Conservation (phyloP, 306 rosid genomes). For the Luffa acutangula region DNA sequence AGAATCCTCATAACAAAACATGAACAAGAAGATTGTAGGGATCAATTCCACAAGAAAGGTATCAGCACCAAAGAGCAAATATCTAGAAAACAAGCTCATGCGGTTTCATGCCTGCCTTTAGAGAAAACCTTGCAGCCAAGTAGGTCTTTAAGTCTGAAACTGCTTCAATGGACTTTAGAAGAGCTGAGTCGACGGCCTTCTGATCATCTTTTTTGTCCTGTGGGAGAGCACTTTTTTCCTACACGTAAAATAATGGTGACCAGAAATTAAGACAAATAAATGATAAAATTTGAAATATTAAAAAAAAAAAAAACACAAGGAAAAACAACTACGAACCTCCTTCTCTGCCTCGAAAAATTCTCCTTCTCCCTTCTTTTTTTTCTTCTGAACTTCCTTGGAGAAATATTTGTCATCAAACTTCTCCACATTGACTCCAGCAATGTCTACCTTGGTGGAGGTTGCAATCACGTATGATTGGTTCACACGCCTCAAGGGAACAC, state of each 20-base stretch:
- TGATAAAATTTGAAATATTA: neutral
- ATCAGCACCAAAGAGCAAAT: neutral
- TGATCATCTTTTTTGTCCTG: conserved; percentile 76
- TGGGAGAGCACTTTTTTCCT: conserved; percentile 65
- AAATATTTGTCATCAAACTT: conserved; percentile 57
- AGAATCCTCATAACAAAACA: neutral
- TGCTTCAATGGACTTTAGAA: conserved; percentile 49
- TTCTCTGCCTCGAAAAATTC: conserved; percentile 62
- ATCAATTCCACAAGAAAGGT: neutral
- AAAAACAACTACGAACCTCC: conserved; percentile 28
- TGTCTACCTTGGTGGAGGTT: conserved; percentile 61
- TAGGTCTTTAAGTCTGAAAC: conserved; percentile 69
- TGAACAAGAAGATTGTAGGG: neutral
- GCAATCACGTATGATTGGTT: conserved; percentile 54
- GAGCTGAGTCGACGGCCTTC: conserved; percentile 42
- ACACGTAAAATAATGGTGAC: neutral
- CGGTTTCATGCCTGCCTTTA: conserved; percentile 65
- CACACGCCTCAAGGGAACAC: conserved; percentile 75
- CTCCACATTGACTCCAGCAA: conserved; percentile 33
- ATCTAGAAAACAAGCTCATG: conserved; percentile 60
- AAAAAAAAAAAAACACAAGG: neutral
- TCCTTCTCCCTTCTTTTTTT: conserved; percentile 53
- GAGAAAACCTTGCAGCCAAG: conserved; percentile 67
- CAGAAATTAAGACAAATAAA: neutral
- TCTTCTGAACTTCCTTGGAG: conserved; percentile 36